phyloP scores from a whole-genome alignment of 208 protist genomes.

The Herpetomonas tarakana region DNA sequence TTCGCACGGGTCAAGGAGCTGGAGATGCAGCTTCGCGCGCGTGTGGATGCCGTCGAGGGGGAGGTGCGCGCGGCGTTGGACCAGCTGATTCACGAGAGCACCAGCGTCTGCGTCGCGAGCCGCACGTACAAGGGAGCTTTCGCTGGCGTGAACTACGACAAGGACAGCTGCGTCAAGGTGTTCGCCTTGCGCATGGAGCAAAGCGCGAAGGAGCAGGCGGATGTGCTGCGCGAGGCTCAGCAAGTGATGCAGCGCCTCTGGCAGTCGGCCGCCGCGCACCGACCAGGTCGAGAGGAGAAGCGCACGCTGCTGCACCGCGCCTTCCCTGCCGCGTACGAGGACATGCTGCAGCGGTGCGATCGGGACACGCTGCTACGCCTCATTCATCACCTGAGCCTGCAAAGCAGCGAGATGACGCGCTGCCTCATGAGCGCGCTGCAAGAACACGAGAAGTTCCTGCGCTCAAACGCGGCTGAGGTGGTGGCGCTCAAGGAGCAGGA shows the following conservation, averaged over 20 bases:
- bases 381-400: constrained; percentile 43
- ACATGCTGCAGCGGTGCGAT: constrained; percentile 38
- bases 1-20: constrained; percentile 36
- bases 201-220: constrained; percentile 46
- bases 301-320: constrained; percentile 19
- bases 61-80: constrained; percentile 31
- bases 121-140: constrained; percentile 17
- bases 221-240: constrained; percentile 56
- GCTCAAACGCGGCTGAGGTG: constrained; percentile 40
- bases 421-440: constrained; percentile 44
- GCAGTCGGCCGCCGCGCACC: constrained; percentile 12
- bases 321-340: constrained; percentile 38
- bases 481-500: constrained; percentile 21
- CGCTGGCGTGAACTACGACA: constrained; percentile 15
- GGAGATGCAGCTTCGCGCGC: constrained; percentile 42
- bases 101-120: constrained; percentile 34
- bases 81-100: constrained; percentile 43
- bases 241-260: constrained; percentile 37
- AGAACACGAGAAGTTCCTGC: constrained; percentile 46
- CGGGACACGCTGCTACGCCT: constrained; percentile 48
- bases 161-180: constrained; percentile 32
- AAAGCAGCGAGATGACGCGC: constrained; percentile 27
- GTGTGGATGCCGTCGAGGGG: constrained; percentile 56
- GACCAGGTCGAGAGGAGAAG: constrained; percentile 32
- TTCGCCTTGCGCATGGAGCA: constrained; percentile 55